phyloP scores from a whole-genome alignment of 2,329 filamentous ascomycete species.

The Neofusicoccum laricinum region DNA sequence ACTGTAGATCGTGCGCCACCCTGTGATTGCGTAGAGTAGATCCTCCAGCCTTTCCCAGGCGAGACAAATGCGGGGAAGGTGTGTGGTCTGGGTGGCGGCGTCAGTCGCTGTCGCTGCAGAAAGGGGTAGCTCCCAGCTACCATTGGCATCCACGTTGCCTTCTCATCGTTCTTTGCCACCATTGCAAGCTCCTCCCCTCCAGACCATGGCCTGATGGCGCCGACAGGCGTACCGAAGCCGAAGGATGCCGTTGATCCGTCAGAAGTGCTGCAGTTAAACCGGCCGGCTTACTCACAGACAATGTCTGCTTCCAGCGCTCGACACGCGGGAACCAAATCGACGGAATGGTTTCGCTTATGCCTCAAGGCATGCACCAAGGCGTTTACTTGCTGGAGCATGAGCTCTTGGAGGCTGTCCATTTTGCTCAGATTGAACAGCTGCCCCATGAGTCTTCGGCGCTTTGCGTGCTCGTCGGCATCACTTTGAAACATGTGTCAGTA shows the following conservation, averaged over 20 bases:
- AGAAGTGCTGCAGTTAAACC: neutral
- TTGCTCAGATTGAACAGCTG: constrained; percentile 2
- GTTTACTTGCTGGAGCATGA: neutral
- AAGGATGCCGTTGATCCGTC: neutral
- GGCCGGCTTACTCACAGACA: neutral
- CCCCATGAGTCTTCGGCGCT: constrained; percentile 2
- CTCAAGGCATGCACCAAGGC: neutral
- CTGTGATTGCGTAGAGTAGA: neutral
- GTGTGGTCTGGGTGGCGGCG: neutral
- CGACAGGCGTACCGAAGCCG: neutral
- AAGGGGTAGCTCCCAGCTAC: neutral
- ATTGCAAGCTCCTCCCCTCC: neutral
- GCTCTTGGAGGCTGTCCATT: neutral
- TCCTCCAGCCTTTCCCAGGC: neutral
- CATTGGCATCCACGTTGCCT: neutral
- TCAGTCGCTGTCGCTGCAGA: neutral
- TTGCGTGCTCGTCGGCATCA: constrained; percentile 2
- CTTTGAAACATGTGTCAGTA: neutral
- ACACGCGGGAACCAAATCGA: neutral
- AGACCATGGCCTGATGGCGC: neutral
- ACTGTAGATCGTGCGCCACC: neutral
- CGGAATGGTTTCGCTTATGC: neutral
- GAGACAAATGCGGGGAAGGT: neutral
- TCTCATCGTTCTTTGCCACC: constrained; percentile 1
- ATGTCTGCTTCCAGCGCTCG: constrained; percentile 1